phyloP scores from a whole-genome alignment of 306 rosid genomes.

The Potentilla sterilis region DNA sequence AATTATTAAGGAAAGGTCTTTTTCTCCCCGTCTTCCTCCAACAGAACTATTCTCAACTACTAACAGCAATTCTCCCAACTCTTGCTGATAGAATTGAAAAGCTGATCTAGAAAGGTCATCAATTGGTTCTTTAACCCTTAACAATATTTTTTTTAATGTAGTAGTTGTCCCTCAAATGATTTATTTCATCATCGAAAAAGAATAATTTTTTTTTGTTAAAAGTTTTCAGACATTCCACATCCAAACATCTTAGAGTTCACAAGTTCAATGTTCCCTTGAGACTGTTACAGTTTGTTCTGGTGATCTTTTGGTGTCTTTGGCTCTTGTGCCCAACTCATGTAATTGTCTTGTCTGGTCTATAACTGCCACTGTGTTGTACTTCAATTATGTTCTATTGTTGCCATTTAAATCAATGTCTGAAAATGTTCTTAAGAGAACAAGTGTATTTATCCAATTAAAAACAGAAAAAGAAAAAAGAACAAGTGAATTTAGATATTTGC shows the following conservation, averaged over 20 bases:
- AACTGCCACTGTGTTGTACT: not conserved
- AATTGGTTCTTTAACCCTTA: not conserved
- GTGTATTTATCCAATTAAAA: no score
- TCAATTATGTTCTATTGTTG: not conserved
- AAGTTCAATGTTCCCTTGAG: no score
- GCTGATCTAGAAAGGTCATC: not conserved
- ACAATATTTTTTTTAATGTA: not conserved
- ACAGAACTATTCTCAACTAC: not conserved
- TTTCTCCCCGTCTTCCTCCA: not conserved
- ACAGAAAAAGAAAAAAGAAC: no score
- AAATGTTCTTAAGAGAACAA: no score
- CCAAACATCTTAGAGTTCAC: not conserved
- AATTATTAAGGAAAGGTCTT: not conserved
- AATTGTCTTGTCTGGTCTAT: not conserved
- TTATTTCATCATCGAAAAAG: no score
- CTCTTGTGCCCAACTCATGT: not conserved
- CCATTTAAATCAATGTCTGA: not conserved
- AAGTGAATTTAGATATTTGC: no score
- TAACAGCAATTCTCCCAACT: not conserved
- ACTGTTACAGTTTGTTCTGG: no score
- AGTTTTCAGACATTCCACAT: not conserved
- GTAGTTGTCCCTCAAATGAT: not conserved
- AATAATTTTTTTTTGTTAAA: not conserved
- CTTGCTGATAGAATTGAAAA: not conserved
- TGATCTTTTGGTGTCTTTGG: not conserved